Conservation (phyloP, 2,329 filamentous ascomycete species). For the Cordyceps militaris region DNA sequence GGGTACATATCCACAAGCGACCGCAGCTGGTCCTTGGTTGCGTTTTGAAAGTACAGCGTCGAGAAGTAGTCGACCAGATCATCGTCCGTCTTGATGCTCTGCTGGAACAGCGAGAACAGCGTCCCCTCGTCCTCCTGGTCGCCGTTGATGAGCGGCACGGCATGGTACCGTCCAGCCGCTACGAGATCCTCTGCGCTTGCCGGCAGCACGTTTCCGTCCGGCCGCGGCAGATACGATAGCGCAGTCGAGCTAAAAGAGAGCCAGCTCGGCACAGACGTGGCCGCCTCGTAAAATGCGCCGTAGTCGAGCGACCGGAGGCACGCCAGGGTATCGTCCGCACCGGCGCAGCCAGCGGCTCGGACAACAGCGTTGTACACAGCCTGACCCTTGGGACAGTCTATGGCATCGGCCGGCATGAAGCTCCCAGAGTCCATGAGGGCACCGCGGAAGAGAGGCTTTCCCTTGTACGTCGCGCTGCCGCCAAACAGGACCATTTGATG, state of each 20-base stretch:
- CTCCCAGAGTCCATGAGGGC: conserved; percentile 58
- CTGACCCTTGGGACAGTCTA: conserved; percentile 51
- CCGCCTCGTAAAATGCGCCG: conserved; percentile 53
- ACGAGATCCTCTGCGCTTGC: conserved; percentile 56
- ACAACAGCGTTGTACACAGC: conserved; percentile 46
- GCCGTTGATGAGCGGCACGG: conserved; percentile 52
- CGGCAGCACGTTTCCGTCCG: conserved; percentile 57
- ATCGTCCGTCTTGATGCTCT: conserved; percentile 56
- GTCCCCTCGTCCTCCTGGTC: conserved; percentile 78
- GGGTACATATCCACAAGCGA: conserved; percentile 57
- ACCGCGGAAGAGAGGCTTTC: conserved; percentile 54
- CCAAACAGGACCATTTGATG: conserved; percentile 57
- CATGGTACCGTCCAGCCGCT: conserved; percentile 39
- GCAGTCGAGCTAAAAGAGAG: conserved; percentile 61
- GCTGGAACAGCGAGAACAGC: conserved; percentile 62
- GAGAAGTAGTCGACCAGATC: conserved; percentile 56
- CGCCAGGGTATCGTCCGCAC: not conserved
- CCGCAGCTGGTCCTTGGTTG: conserved; percentile 43
- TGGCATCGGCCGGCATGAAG: conserved; percentile 40
- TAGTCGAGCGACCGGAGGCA: conserved; percentile 7
- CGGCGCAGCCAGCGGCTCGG: conserved; percentile 42
- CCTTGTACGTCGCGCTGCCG: conserved; percentile 57
- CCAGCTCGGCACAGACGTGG: conserved; percentile 56
- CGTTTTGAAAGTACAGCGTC: conserved; percentile 51
- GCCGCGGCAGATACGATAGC: conserved; percentile 66